A percentile compares a stretch with the other conserved stretches of the same genome.
Evolutionary conservation across 176 grass and related monocot genomes (phyloP).

Genomic region (barley (Hordeum vulgare)): DNA sequence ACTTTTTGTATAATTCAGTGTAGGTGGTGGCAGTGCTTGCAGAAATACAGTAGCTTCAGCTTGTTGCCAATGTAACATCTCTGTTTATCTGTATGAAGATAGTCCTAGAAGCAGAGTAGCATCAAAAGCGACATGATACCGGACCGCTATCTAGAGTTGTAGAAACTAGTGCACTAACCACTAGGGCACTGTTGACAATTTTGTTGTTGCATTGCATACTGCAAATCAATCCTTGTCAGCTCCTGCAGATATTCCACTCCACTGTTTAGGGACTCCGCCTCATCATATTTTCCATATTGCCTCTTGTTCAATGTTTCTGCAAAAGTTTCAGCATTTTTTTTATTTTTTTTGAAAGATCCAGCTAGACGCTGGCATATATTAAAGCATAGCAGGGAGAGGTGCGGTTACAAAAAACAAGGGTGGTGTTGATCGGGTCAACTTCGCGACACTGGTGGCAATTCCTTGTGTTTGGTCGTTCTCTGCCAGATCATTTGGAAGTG

Average conservation of each 20-base stretch:
- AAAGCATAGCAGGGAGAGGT: too few species aligned
- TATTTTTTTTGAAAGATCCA: too few species aligned
- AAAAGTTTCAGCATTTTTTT: conserved; percentile 3
- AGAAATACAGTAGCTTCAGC: background rate
- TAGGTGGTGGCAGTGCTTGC: background rate
- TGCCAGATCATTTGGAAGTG: background rate
- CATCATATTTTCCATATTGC: background rate
- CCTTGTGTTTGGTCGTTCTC: background rate
- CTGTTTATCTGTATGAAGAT: background rate
- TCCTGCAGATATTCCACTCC: background rate
- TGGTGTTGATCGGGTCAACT: background rate
- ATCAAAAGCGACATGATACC: background rate
- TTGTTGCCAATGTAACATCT: background rate
- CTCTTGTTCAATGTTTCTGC: background rate
- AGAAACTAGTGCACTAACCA: background rate
- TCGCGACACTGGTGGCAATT: background rate
- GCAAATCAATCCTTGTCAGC: background rate
- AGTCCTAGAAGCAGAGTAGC: background rate
- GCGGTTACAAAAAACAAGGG: too few species aligned
- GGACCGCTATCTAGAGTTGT: background rate
- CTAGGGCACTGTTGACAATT: background rate
- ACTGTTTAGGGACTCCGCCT: background rate
- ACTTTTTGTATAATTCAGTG: background rate
- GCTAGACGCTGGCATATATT: too few species aligned
- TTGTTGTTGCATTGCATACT: background rate